Evolutionary conservation across 2,329 filamentous ascomycete species (phyloP), one percentile per base, ranked within the genome.

Genomic region (Chlorencoelia australis): DNA sequence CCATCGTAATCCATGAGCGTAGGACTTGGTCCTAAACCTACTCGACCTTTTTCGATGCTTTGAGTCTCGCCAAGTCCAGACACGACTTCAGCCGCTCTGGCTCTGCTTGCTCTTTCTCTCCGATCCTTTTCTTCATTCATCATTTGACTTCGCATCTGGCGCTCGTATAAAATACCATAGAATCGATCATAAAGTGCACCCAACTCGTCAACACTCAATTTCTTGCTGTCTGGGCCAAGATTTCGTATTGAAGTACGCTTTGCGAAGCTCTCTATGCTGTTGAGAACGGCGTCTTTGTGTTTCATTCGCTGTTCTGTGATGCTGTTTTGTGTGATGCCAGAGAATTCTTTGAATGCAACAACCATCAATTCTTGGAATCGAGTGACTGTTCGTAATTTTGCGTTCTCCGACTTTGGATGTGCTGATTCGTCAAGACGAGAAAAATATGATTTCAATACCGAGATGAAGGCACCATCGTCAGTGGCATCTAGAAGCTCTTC

Each of bases 331-430:
- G 91, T 98, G 49, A 98, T 94, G 26, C 80, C 85, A 0, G 89
- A 82, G 55, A 98, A 98, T 55, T 98, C 91, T 51, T 95, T 96
- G 64, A 98, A 98, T 1, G 91, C 91, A 14, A 96, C 91, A 3
- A 98, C 91, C 88, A 98, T 96, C 39, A 98, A 73, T 59, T 96
- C 91, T 54, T 98, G 91, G 57, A 98, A 98, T 30, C 85, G 76
- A 5, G 93, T 98, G 36, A 98, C 91, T 0, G 88, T 86, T 35
- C 89, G 75, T 35, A 96, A 67, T 62, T 96, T 98, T 3, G 88
- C 79, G 45, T 96, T 98, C 56, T 95, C 88, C 0, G 87, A 95
- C 54, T 82, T 88, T 2, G 91, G 91, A 54, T 98, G 89, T 2
- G 91, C 91, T 3, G 88, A 95, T 61, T 96, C 89, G 56, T 96